phyloP scores from a whole-genome alignment of 768 basidiomycete genomes.

The Xerocomellus dryophilus region DNA sequence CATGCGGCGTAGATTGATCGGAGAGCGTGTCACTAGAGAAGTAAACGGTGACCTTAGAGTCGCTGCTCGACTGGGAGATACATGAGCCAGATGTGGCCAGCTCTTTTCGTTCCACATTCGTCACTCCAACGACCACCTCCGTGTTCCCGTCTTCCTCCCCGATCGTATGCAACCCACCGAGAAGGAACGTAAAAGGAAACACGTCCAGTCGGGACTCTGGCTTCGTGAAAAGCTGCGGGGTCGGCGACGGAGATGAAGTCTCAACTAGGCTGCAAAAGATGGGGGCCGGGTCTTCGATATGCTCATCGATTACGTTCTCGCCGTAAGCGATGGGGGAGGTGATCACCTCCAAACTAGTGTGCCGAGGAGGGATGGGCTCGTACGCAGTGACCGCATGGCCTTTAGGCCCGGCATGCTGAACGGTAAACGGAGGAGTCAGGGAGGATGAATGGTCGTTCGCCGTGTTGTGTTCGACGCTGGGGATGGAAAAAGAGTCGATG shows the following conservation, averaged over 20 bases:
- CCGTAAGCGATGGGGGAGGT: not conserved
- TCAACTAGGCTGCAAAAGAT: not conserved
- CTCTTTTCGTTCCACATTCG: not conserved
- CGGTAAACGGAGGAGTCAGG: not conserved
- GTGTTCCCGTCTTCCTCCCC: slow-evolving; percentile 2
- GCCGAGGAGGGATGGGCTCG: not conserved
- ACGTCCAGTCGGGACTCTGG: not conserved
- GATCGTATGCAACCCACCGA: not conserved
- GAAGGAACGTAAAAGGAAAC: not conserved
- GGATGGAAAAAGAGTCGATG: not conserved
- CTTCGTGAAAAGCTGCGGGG: not conserved
- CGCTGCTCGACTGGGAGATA: not conserved
- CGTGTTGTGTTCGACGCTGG: not conserved
- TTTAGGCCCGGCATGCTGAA: not conserved
- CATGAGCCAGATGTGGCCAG: not conserved
- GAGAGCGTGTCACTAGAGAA: slow-evolving; percentile 8
- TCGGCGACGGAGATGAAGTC: not conserved
- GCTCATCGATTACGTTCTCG: not conserved
- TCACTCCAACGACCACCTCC: not conserved
- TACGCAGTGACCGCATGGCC: not conserved
- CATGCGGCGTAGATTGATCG: not conserved
- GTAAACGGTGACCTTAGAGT: slow-evolving; percentile 1
- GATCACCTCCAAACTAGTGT: not conserved
- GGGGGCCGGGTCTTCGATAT: not conserved
- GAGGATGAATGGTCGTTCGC: not conserved